Percentiles rank a stretch among this genome's conserved stretches.
Conservation (phyloP, 805 yeast genomes). For the Candida khao-thaluensis region DNA sequence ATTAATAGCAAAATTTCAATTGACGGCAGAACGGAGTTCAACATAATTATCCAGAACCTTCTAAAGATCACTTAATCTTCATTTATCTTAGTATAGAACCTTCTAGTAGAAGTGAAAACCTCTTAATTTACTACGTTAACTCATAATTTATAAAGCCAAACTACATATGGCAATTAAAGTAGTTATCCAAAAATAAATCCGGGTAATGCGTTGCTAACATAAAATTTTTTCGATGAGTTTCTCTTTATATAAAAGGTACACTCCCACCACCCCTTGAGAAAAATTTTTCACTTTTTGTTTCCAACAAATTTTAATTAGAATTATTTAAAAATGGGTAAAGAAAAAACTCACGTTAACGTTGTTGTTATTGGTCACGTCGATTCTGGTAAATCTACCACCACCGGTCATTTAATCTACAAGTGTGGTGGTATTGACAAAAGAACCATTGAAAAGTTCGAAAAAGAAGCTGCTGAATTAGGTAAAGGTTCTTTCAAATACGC, state of each 20-base stretch:
- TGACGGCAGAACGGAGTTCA: neutral
- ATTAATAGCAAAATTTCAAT: neutral
- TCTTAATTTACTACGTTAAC: too few species aligned
- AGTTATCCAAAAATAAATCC: constrained; percentile 1
- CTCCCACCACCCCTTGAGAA: constrained; percentile 11
- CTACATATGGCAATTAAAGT: too few species aligned
- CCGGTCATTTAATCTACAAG: constrained; percentile 99
- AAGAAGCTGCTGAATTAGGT: constrained; percentile 97
- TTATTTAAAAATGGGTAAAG: constrained; percentile 68
- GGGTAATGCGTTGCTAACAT: neutral
- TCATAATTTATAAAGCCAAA: too few species aligned
- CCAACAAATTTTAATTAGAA: constrained; percentile 3
- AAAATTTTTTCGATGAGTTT: constrained; percentile 7
- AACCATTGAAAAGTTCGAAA: constrained; percentile 76
- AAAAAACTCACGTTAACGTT: constrained; percentile 97
- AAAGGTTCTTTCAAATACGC: constrained; percentile 67
- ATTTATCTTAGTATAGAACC: too few species aligned
- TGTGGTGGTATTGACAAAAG: constrained; percentile 99
- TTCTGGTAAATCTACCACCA: constrained; percentile 88
- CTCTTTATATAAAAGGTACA: constrained; percentile 1
- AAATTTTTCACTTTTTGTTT: constrained; percentile 12
- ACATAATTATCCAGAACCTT: neutral
- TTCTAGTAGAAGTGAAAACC: too few species aligned
- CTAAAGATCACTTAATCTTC: neutral
- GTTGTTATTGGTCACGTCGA: constrained; percentile 99